phyloP scores from a whole-genome alignment of 2,329 filamentous ascomycete species.

The Sclerotinia borealis region DNA sequence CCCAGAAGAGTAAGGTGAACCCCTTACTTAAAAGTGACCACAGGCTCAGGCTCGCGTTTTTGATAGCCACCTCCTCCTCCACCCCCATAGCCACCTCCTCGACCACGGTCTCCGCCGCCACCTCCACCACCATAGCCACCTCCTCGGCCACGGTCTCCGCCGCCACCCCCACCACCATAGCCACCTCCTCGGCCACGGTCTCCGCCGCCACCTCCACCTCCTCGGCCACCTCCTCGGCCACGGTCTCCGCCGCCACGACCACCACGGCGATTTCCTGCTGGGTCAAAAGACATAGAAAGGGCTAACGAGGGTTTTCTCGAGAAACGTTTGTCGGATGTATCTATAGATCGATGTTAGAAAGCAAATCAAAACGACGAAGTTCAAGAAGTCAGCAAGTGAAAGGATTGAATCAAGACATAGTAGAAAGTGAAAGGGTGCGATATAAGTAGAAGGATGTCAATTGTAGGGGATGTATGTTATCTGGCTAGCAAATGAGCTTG shows the following conservation, averaged over 20 bases:
- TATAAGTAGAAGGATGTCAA: background rate
- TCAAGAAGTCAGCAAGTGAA: background rate
- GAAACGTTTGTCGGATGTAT: background rate
- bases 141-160: constrained; percentile 28
- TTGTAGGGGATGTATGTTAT: background rate
- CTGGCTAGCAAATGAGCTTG: background rate
- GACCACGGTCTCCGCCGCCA: constrained; percentile 28
- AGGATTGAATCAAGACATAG: background rate
- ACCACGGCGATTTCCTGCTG: background rate
- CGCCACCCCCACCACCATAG: constrained; percentile 10
- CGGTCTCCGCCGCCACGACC: constrained; percentile 14
- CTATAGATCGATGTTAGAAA: background rate
- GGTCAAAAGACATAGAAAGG: constrained; percentile 1
- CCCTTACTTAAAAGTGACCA: constrained; percentile 25
- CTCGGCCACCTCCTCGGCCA: constrained; percentile 31
- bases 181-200: background rate
- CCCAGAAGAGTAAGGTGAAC: background rate
- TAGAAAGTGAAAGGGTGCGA: background rate
- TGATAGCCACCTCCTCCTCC: constrained; percentile 26
- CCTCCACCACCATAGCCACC: constrained; percentile 30
- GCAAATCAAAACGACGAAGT: background rate
- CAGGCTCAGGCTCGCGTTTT: constrained; percentile 22
- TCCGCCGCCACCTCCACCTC: constrained; percentile 27
- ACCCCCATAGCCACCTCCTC: constrained; percentile 26
- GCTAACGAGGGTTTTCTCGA: background rate